A percentile compares a stretch with the other conserved stretches of the same genome.
Evolutionary conservation across 2,329 filamentous ascomycete genomes (phyloP).

Genomic region (Aspergillus pseudotamarii): DNA sequence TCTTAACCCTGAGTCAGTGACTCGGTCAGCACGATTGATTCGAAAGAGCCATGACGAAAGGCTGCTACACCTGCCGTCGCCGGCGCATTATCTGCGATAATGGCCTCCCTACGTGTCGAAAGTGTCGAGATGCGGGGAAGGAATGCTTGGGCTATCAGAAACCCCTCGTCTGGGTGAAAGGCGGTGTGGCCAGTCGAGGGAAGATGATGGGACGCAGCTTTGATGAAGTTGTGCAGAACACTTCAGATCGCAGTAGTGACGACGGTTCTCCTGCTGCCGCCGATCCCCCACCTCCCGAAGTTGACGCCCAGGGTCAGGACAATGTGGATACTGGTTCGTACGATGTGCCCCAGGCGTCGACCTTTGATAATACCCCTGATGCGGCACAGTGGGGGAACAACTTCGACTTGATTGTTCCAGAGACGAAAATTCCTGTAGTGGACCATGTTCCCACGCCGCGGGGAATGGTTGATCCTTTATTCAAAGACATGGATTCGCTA

Average conservation of each 20-base stretch:
- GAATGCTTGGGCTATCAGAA: conserved; percentile 49
- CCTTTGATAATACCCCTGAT: neutral
- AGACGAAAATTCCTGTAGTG: conserved; percentile 6
- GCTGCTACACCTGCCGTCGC: conserved; percentile 49
- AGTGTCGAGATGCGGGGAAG: conserved; percentile 46
- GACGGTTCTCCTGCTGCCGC: neutral
- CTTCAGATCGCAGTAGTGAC: conserved; percentile 1
- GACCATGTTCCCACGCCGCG: conserved; percentile 37
- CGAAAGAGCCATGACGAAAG: conserved; percentile 38
- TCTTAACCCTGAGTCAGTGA: neutral
- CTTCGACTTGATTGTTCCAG: neutral
- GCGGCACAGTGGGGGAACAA: conserved; percentile 1
- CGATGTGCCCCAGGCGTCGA: neutral
- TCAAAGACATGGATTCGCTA: conserved; percentile 48
- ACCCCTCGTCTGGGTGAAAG: conserved; percentile 47
- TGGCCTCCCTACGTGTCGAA: conserved; percentile 45
- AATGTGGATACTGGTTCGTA: conserved; percentile 5
- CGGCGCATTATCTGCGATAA: conserved; percentile 49
- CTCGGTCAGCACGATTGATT: neutral
- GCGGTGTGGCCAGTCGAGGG: conserved; percentile 47
- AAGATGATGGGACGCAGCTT: conserved; percentile 58
- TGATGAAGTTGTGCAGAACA: conserved; percentile 37
- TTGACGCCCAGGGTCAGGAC: conserved; percentile 14
- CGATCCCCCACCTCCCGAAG: neutral
- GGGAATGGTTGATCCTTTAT: conserved; percentile 49